phyloP scores from a whole-genome alignment of 2,329 filamentous ascomycete genomes.

The Stemphylium beticola region DNA sequence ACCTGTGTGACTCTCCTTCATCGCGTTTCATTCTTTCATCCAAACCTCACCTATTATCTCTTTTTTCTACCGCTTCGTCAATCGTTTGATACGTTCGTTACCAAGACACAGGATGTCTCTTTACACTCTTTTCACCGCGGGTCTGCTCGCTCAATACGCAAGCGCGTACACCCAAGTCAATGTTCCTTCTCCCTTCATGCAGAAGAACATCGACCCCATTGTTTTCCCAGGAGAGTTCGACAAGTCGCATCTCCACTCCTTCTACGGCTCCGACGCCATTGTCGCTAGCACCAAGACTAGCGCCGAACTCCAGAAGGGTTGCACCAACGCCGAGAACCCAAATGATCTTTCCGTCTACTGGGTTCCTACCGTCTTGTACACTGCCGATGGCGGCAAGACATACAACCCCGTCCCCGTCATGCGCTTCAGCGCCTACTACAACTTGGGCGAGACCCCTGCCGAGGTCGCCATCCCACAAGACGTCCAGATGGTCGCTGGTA shows the following conservation, averaged over 20 bases:
- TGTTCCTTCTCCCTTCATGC: conserved; percentile 48
- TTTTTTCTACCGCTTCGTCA: neutral
- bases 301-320: conserved; percentile 51
- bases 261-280: conserved; percentile 54
- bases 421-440: conserved; percentile 58
- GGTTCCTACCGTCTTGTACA: conserved; percentile 53
- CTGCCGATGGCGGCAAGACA: conserved; percentile 42
- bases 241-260: conserved; percentile 54
- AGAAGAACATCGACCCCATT: conserved; percentile 56
- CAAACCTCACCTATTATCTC: too few relatives aligned
- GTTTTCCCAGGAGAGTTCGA: conserved; percentile 50
- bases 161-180: conserved; percentile 46
- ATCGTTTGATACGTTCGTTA: conserved; percentile 21
- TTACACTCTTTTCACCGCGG: conserved; percentile 30
- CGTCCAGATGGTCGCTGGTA: conserved; percentile 52
- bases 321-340: conserved; percentile 54
- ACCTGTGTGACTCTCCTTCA: neutral
- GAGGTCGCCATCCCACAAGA: conserved; percentile 56
- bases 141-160: conserved; percentile 34
- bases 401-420: conserved; percentile 40
- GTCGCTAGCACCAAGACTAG: conserved; percentile 49
- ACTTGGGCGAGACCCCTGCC: conserved; percentile 49
- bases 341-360: conserved; percentile 58
- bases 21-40: conserved; percentile 7
- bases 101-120: conserved; percentile 42